These are phyloP conservation scores for Artomyces pyxidatus DNA, from an alignment of 768 basidiomycete genomes.

Conservation along the genomic window DNA sequence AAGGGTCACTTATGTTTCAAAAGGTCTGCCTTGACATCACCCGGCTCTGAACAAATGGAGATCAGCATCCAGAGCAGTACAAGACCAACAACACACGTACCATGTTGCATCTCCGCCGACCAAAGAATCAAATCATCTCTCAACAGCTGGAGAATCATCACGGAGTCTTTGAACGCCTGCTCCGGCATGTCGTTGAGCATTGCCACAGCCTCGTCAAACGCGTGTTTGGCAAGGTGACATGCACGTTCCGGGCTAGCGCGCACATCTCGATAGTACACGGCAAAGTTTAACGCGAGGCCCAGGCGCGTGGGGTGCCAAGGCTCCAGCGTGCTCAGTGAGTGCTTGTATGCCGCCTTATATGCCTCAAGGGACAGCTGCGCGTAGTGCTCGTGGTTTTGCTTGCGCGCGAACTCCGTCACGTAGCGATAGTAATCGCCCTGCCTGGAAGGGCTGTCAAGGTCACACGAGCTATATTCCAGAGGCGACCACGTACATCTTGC, in stretches of 20 bases:
- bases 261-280: conserved; percentile 91
- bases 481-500: conserved; percentile 60
- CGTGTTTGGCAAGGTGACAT: conserved; percentile 84
- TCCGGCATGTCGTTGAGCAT: conserved; percentile 26
- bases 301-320: conserved; percentile 81
- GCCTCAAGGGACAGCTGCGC: conserved; percentile 74
- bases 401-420: conserved; percentile 77
- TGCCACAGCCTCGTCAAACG: conserved; percentile 83
- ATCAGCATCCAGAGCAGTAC: too few relatives aligned
- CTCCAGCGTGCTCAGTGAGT: conserved; percentile 66
- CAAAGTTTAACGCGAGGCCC: conserved; percentile 85
- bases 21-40: too few relatives aligned
- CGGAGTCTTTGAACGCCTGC: conserved; percentile 61
- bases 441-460: conserved; percentile 31
- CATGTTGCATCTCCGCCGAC: conserved; percentile 77
- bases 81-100: too few relatives aligned
- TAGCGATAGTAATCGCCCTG: conserved; percentile 90
- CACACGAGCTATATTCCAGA: not conserved
- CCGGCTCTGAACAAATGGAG: too few relatives aligned
- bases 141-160: conserved; percentile 77
- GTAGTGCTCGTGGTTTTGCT: conserved; percentile 57
- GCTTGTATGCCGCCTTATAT: conserved; percentile 81
- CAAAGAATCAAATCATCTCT: conserved; percentile 83
- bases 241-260: conserved; percentile 79
- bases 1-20: too few relatives aligned